A percentile compares a stretch with the other conserved stretches of the same genome.
phyloP scores from a whole-genome alignment of 2,329 filamentous ascomycete genomes.

The Stromatinia cepivora region DNA sequence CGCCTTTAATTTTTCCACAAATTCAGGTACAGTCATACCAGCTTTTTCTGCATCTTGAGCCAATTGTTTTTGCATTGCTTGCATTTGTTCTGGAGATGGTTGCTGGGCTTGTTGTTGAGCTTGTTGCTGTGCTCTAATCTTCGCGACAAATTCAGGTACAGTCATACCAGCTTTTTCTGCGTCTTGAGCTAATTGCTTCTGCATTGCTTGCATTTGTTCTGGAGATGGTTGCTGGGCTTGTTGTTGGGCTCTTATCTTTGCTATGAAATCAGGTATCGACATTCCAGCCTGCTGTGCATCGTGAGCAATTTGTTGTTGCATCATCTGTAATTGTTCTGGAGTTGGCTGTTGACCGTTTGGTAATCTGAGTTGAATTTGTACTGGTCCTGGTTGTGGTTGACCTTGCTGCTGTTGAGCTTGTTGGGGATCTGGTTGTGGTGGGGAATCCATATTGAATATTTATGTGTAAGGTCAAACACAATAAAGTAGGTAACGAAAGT shows the following conservation, averaged over 20 bases:
- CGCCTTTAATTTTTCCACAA: conserved; percentile 68
- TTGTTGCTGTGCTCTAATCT: conserved; percentile 58
- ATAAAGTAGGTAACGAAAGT: background rate
- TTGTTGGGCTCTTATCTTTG: conserved; percentile 55
- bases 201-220: conserved; percentile 83
- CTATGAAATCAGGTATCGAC: conserved; percentile 80
- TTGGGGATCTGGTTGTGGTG: conserved; percentile 8
- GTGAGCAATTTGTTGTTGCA: conserved; percentile 78
- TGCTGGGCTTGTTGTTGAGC: conserved; percentile 49
- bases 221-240: conserved; percentile 60
- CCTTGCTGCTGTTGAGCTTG: conserved; percentile 1
- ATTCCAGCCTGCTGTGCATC: conserved; percentile 85
- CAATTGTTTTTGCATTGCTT: conserved; percentile 78
- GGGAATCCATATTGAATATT: conserved; percentile 11
- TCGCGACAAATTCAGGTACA: conserved; percentile 78
- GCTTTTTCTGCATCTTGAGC: conserved; percentile 79
- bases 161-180: conserved; percentile 82
- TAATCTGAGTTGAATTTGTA: conserved; percentile 31
- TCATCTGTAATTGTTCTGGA: conserved; percentile 80
- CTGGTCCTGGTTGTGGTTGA: conserved; percentile 25
- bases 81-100: conserved; percentile 82
- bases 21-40: conserved; percentile 82
- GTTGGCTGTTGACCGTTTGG: conserved; percentile 53
- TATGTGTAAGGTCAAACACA: background rate
- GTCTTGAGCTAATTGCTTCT: conserved; percentile 77